Evolutionary conservation across 129 eudicot genomes (phyloP), one percentile per base, ranked within the genome.

Genomic region (Saposhnikovia divaricata): DNA sequence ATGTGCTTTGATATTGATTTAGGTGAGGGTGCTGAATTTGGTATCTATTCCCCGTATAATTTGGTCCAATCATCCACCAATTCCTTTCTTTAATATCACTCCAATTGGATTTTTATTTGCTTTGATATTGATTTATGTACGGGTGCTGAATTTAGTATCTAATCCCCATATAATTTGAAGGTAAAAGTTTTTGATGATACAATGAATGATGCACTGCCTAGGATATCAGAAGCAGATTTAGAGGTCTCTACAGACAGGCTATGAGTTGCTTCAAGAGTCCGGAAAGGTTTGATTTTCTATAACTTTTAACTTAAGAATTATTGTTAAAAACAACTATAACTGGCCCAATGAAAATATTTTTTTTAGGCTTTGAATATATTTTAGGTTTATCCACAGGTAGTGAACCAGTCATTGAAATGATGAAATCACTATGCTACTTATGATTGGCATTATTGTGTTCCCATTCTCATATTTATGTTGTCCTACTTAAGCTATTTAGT

Each of bases 251-350:
- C 94, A 87, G 82, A 84, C 85, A 82, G 94, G 90, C 59, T 91
- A 93, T 84, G 98, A 93, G 87, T 80, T 93, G 85, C 97, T 93
- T 84, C 97, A 97, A 5, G 97, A 89, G 80, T 93, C 98, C 59
- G 95, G 98, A 83, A 93, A 93, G 98, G 98, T 91, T 27, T 76
- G 84, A 81, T 81, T 68, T 74, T 72, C 77, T 69, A 31, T 31
- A 31, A 72, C 51, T 83, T 68, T 31, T 40, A 38, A 19, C 3
- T 21, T 31, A 31, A 31, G 34, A 31, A 31, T 31, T 31, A 31
- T 31, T 31, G 34, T 31, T 31, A 31, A 31, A 31, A 31, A 31
- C 1, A 31, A 31, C 34, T 31, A 1, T 31, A 31, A 31, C 34
- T 31, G 34, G 34, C 1, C 34, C 34, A 31, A 1, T 31, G 34